phyloP scores from a whole-genome alignment of 805 yeast genomes.

The Blastobotrys attinorum region DNA sequence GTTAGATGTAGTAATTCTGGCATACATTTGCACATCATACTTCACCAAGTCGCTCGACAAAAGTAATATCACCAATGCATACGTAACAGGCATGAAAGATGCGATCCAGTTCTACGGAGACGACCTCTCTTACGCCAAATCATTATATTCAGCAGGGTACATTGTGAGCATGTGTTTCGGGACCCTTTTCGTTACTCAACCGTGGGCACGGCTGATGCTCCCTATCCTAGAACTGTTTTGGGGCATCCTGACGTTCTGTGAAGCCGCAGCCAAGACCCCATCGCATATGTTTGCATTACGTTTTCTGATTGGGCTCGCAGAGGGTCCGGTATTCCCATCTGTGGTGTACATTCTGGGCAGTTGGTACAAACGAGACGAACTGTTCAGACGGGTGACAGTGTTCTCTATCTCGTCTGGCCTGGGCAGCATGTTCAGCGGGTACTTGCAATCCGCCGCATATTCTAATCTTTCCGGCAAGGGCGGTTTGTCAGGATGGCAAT shows the following conservation, averaged over 20 bases:
- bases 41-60: constrained; percentile 47
- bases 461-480: constrained; percentile 33
- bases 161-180: too few relatives aligned
- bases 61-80: constrained; percentile 43
- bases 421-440: constrained; percentile 39
- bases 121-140: constrained; percentile 40
- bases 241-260: too few relatives aligned
- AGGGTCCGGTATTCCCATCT: constrained; percentile 37
- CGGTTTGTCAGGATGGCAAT: constrained; percentile 41
- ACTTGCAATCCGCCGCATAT: constrained; percentile 39
- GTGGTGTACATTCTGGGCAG: constrained; percentile 37
- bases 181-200: too few relatives aligned
- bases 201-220: too few relatives aligned
- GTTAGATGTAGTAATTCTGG: constrained; percentile 27
- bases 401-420: constrained; percentile 35
- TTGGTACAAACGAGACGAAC: constrained; percentile 40
- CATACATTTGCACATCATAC: constrained; percentile 31
- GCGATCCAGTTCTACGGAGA: constrained; percentile 37
- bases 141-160: constrained; percentile 32
- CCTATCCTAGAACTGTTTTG: too few relatives aligned
- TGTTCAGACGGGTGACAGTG: constrained; percentile 35
- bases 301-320: constrained; percentile 38
- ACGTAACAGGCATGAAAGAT: constrained; percentile 50
- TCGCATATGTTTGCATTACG: constrained; percentile 39
- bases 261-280: too few relatives aligned